Evolutionary conservation across 495 filamentous ascomycete genomes (phyloP).

Genomic region (Niebla homalea): DNA sequence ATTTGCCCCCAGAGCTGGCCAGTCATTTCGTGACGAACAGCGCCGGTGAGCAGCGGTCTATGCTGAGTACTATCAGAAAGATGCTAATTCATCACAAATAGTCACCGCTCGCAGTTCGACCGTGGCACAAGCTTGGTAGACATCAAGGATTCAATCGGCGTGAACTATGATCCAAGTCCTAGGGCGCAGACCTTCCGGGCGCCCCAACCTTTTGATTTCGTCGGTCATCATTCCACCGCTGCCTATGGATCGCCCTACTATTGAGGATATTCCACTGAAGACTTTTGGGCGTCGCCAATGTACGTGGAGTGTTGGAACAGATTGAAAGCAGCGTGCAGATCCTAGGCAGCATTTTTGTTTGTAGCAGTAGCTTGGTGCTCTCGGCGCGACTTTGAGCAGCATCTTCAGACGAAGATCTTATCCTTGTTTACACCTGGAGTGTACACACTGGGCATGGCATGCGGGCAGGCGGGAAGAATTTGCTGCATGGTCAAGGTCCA

Average conservation of each 20-base stretch:
- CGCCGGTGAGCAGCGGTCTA: constrained; percentile 29
- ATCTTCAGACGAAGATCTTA: no score
- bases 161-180: constrained; percentile 3
- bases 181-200: not conserved
- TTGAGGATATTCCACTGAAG: not conserved
- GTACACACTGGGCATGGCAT: no score
- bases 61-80: not conserved
- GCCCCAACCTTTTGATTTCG: not conserved
- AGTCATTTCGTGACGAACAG: constrained; percentile 62
- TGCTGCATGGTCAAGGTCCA: no score
- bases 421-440: no score
- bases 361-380: no score
- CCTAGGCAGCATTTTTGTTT: no score
- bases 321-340: no score
- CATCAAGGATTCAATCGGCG: constrained; percentile 43
- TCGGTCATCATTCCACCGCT: not conserved
- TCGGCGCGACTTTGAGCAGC: no score
- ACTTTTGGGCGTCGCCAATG: no score
- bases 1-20: constrained; percentile 59
- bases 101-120: constrained; percentile 60
- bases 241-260: not conserved
- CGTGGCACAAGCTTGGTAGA: constrained; percentile 51
- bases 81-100: not conserved
- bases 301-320: no score
- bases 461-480: no score